Base-by-base conservation (phyloP, 768 basidiomycete species). In the Chiua virens region DNA sequence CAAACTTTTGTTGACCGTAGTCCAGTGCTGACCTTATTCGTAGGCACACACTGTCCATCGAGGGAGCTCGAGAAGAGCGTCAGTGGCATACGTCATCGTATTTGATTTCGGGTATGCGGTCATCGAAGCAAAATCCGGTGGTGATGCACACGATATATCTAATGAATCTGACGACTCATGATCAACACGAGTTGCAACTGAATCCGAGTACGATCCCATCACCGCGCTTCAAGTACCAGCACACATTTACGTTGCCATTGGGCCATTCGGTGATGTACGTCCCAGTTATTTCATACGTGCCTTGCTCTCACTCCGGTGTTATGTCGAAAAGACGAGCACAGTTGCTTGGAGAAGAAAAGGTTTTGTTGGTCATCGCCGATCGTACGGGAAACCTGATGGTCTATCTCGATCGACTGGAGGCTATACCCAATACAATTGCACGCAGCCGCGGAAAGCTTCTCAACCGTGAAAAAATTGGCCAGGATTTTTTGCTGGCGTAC, bases 381-480 rank as follows among this genome's bases (percentile, higher is more conserved):
- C 52, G 59, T 7, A 21, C 41, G 1, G 72, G 71, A 8, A 62
- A 69, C 28, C 32, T 79, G 15, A 57, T 48, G 20, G 60, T 82
- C 3, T 81, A 68, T 47, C 52, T 77, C 17, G 80, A 80, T 1
- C 22, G 27, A 0, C 48, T 73, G 2, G 34, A 50, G 2, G 50
- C 37, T 11, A 64, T 82, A 8, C 64, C 67, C 0, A 49, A 61
- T 11, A 69, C 74, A 0, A 56, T 80, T 9, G 14, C 32, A 0
- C 58, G 58, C 7, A 49, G 58, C 1, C 48, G 49, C 7, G 62
- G 67, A 30, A 75, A 74, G 44, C 28, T 18, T 0, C 60, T 83
- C 14, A 69, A 73, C 47, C 71, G 70, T 8, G 74, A 77, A 50
- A 80, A 76, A 57, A 70, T 81, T 14, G 81, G 78, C 0, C 60